phyloP scores from a whole-genome alignment of 2,329 filamentous ascomycete species.

The Calycina herbarum region DNA sequence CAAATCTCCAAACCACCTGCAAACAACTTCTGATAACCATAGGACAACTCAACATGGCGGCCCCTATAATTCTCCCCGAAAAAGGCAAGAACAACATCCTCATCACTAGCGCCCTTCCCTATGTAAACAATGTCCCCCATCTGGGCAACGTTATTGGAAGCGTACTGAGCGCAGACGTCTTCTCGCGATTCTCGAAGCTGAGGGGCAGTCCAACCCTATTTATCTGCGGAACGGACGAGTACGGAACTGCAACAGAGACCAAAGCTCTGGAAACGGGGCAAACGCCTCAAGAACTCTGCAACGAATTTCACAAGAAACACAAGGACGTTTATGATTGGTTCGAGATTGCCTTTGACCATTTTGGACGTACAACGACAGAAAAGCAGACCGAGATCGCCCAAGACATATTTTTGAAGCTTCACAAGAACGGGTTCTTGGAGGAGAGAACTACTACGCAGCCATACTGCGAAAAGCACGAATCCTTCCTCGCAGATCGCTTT shows the following conservation, averaged over 20 bases:
- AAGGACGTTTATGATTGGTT: conserved; percentile 96
- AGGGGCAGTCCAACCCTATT: conserved; percentile 78
- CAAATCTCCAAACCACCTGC: background rate
- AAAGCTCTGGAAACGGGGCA: conserved; percentile 88
- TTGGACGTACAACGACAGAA: conserved; percentile 85
- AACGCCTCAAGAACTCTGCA: conserved; percentile 80
- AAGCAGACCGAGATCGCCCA: conserved; percentile 93
- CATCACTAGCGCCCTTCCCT: conserved; percentile 88
- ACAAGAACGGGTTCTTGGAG: conserved; percentile 84
- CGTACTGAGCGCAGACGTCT: conserved; percentile 87
- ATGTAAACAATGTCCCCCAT: conserved; percentile 78
- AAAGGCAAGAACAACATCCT: conserved; percentile 82
- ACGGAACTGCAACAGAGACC: conserved; percentile 93
- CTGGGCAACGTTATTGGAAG: conserved; percentile 86
- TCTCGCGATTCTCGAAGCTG: conserved; percentile 76
- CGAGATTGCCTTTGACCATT: conserved; percentile 90
- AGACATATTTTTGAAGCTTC: conserved; percentile 82
- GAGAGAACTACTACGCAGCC: conserved; percentile 87
- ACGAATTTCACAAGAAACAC: conserved; percentile 90
- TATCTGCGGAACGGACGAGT: conserved; percentile 89
- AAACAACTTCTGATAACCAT: background rate
- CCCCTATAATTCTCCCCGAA: conserved; percentile 56
- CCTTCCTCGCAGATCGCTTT: conserved; percentile 83
- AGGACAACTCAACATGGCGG: conserved; percentile 28
- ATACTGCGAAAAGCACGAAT: conserved; percentile 77